These are phyloP conservation scores for Raddia guianensis DNA, from an alignment of 176 grass and related monocot genomes.

Conservation along the genomic window DNA sequence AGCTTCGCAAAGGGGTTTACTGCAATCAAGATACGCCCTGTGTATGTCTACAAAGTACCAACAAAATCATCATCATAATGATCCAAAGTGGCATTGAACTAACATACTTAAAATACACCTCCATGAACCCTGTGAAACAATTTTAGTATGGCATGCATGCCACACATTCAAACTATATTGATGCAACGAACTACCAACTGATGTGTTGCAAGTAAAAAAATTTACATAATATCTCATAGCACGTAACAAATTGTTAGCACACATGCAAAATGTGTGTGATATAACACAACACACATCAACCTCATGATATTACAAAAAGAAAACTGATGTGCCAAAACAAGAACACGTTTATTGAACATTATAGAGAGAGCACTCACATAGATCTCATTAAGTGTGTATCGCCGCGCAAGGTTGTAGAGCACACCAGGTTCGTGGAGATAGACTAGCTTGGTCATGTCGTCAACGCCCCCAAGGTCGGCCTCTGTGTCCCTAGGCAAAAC, in stretches of 20 bases:
- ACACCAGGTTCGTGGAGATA: slow-evolving; percentile 86
- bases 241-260: not conserved
- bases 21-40: slow-evolving; percentile 78
- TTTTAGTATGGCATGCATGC: not conserved
- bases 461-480: slow-evolving; percentile 64
- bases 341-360: not conserved
- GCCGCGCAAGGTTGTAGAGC: slow-evolving; percentile 60
- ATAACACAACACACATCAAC: not conserved
- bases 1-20: slow-evolving; percentile 72
- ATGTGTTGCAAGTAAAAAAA: not conserved
- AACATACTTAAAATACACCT: not conserved
- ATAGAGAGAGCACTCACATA: slow-evolving; percentile 50
- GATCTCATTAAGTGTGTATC: slow-evolving; percentile 78
- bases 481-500: slow-evolving; percentile 62
- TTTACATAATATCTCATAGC: not conserved
- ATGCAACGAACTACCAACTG: no score
- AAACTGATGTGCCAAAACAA: not conserved
- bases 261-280: not conserved
- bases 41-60: slow-evolving; percentile 64
- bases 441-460: slow-evolving; percentile 84
- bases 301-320: not conserved
- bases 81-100: not conserved
- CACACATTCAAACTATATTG: not conserved
- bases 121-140: not conserved
- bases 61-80: not conserved